Percentiles rank a stretch among this genome's conserved stretches.
These are phyloP conservation scores for Talaromyces stipitatus DNA, from an alignment of 495 filamentous ascomycete species.

Conservation along the genomic window DNA sequence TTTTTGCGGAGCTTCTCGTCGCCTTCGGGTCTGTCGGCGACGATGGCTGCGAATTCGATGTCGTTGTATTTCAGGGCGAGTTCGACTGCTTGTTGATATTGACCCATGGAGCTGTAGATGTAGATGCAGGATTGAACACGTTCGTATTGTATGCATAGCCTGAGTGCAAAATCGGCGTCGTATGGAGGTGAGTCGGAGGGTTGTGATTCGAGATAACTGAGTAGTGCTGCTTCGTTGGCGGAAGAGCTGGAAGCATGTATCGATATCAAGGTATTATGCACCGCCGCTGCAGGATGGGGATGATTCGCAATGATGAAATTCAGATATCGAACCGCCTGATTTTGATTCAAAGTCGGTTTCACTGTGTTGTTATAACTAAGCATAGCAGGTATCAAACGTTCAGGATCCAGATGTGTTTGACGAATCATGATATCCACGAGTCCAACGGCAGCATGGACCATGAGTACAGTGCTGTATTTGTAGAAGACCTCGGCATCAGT, in stretches of 20 bases:
- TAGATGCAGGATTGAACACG: constrained; percentile 90
- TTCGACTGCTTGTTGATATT: constrained; percentile 86
- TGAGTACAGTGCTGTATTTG: constrained; percentile 90
- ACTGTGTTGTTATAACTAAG: constrained; percentile 81
- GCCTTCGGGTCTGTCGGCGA: constrained; percentile 79
- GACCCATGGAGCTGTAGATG: constrained; percentile 92
- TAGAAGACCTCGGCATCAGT: constrained; percentile 91
- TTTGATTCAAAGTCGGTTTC: constrained; percentile 48
- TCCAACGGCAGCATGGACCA: constrained; percentile 76
- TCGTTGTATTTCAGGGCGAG: constrained; percentile 82
- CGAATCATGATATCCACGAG: constrained; percentile 91
- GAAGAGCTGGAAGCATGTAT: constrained; percentile 87
- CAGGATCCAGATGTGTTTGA: constrained; percentile 77
- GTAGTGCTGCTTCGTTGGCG: constrained; percentile 71
- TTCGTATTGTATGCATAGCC: constrained; percentile 87
- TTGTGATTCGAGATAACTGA: constrained; percentile 78
- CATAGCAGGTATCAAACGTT: constrained; percentile 84
- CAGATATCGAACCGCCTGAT: constrained; percentile 92
- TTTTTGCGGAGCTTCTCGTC: constrained; percentile 81
- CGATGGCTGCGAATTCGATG: constrained; percentile 77
- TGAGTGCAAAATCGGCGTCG: constrained; percentile 94
- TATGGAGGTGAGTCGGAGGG: constrained; percentile 69
- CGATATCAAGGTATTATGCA: constrained; percentile 94
- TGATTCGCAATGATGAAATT: constrained; percentile 88
- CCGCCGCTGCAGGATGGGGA: constrained; percentile 73